Evolutionary conservation across 768 basidiomycete genomes (phyloP), one percentile per base, ranked within the genome.

Genomic region (Podaxis pistillaris): DNA sequence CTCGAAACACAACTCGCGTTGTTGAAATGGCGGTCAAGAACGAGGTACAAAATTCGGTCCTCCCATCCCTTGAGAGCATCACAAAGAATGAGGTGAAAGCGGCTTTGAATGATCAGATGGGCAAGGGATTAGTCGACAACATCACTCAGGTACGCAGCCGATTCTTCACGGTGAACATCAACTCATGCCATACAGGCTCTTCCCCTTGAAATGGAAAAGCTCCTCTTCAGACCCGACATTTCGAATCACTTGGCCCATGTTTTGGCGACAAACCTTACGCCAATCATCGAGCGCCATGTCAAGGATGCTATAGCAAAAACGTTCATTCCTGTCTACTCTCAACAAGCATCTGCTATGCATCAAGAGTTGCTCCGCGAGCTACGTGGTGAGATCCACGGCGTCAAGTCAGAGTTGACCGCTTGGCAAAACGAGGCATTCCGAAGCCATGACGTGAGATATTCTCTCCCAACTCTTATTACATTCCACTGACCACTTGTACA

Each of bases 1-100:
- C 90, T 8, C 87, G 90, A 75, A 94, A 94, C 67, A 94, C 93
- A 11, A 92, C 91, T 9, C 84, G 91, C 12, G 90, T 94, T 53
- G 93, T 95, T 49, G 93, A 95, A 76, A 83, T 89, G 82, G 93
- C 92, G 13, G 89, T 94, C 69, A 93, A 93, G 78, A 81, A 78
- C 57, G 93, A 94, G 71, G 89, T 94, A 15, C 91, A 91, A 71
- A 88, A 82, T 68, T 92, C 91, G 0, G 90, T 95, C 12, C 78
- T 94, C 19, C 93, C 93, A 3, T 84, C 91, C 7, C 79, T 95
- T 37, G 91, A 93, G 72, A 87, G 77, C 58, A 91, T 94, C 71
- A 94, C 91, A 8, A 89, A 87, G 75, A 85, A 75, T 55, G 93
- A 94, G 73, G 89, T 96, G 59, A 89, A 87, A 73, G 75, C 83